Percentiles rank a stretch among this genome's conserved stretches.
Evolutionary conservation across 306 rosid species (phyloP).

Genomic region (Clitoria ternatea): DNA sequence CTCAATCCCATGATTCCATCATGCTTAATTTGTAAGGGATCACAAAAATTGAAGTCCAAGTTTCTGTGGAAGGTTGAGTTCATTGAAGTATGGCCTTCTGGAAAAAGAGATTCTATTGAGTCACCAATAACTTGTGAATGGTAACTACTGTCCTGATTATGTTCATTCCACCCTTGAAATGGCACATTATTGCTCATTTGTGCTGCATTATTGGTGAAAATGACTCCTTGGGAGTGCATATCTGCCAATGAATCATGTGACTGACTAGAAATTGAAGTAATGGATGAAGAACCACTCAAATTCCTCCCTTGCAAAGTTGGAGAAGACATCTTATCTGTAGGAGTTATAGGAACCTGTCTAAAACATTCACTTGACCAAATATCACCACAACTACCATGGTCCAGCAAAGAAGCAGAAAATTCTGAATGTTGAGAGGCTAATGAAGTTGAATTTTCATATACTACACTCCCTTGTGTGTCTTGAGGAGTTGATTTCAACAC

Average conservation of each 20-base stretch:
- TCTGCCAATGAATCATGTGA: constrained; percentile 36
- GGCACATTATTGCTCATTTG: constrained; percentile 30
- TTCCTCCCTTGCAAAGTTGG: constrained; percentile 34
- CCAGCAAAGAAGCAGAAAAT: constrained; percentile 37
- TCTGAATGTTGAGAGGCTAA: constrained; percentile 37
- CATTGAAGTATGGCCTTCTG: constrained; percentile 32
- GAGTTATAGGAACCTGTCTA: too few relatives aligned
- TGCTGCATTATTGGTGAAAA: constrained; percentile 25
- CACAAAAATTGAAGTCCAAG: constrained; percentile 35
- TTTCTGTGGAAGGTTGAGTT: constrained; percentile 37
- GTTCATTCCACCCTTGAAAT: constrained; percentile 55
- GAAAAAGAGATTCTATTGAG: constrained; percentile 42
- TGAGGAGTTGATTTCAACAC: constrained; percentile 17
- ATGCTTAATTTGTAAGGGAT: constrained; percentile 37
- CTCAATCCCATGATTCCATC: constrained; percentile 33
- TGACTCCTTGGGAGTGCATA: constrained; percentile 35
- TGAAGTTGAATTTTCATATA: constrained; percentile 23
- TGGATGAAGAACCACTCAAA: constrained; percentile 46
- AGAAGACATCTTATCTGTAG: too few relatives aligned
- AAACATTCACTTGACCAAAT: constrained; percentile 61
- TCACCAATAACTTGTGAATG: constrained; percentile 24
- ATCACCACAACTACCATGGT: constrained; percentile 43
- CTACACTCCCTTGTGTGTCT: not conserved
- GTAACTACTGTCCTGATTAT: constrained; percentile 40
- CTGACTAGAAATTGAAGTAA: constrained; percentile 38